Conservation (phyloP, 768 basidiomycete genomes). For the Boletus sensibilis region DNA sequence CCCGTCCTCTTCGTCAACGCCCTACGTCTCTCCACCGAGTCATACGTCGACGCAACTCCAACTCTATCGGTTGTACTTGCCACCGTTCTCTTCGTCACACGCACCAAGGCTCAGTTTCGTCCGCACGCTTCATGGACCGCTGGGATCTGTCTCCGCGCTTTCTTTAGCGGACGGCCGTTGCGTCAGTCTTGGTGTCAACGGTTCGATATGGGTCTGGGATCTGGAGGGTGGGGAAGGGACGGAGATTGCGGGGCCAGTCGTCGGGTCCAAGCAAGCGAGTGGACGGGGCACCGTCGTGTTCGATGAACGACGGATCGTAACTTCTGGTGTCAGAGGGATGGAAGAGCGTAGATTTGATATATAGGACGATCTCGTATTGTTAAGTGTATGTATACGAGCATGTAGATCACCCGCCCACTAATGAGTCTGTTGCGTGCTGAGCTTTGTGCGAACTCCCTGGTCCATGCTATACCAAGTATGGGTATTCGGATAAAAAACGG, state of each 20-base stretch:
- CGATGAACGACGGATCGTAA: conserved; percentile 74
- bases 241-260: conserved; percentile 33
- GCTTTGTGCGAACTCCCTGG: no score
- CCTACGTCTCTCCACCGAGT: conserved; percentile 36
- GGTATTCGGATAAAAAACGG: conserved; percentile 6
- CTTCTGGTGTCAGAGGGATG: conserved; percentile 31
- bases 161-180: conserved; percentile 81
- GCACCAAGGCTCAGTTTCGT: conserved; percentile 68
- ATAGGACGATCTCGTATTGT: conserved; percentile 10
- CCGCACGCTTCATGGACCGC: conserved; percentile 68
- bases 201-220: conserved; percentile 86
- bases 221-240: conserved; percentile 54
- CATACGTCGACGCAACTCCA: conserved; percentile 59
- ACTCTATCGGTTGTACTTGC: conserved; percentile 70
- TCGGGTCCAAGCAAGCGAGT: conserved; percentile 34
- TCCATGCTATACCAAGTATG: neutral
- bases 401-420: neutral
- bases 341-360: conserved; percentile 38
- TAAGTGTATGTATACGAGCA: neutral
- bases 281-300: conserved; percentile 54
- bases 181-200: conserved; percentile 68
- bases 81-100: conserved; percentile 48
- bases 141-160: conserved; percentile 62
- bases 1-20: conserved; percentile 26
- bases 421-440: neutral